phyloP scores from a whole-genome alignment of 805 yeast species.

The Kodamaea kaohsiungensis region DNA sequence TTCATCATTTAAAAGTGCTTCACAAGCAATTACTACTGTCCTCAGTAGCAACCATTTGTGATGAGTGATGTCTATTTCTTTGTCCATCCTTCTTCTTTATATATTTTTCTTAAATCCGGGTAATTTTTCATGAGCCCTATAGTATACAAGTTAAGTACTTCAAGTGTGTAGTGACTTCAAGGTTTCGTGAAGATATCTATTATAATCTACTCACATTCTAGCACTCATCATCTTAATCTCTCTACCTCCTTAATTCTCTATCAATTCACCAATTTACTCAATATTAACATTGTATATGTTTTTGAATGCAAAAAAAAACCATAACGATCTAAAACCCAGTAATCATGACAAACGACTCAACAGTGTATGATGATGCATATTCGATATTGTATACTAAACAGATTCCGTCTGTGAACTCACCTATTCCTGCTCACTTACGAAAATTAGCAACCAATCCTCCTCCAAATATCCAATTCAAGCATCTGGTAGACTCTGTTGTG shows the following conservation, averaged over 20 bases:
- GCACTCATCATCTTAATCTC: too few species aligned
- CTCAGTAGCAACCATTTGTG: slow-evolving; percentile 7
- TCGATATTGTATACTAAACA: slow-evolving; percentile 8
- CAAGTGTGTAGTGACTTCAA: too few species aligned
- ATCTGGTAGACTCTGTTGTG: not conserved
- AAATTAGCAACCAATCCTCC: slow-evolving; percentile 13
- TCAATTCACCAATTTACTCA: too few species aligned
- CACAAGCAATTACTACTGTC: slow-evolving; percentile 7
- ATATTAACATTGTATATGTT: too few species aligned
- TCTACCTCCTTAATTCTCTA: too few species aligned
- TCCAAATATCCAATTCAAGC: slow-evolving; percentile 11
- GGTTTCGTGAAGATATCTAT: too few species aligned
- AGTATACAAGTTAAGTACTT: not conserved
- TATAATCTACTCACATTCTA: too few species aligned
- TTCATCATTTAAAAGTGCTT: slow-evolving; percentile 22
- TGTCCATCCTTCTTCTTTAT: not conserved
- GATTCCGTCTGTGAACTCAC: not conserved
- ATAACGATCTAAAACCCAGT: not conserved
- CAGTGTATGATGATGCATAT: slow-evolving; percentile 17
- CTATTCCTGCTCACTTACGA: slow-evolving; percentile 7
- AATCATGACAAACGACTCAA: slow-evolving; percentile 9
- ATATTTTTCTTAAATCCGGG: slow-evolving; percentile 8
- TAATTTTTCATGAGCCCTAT: slow-evolving; percentile 1
- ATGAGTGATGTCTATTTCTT: not conserved
- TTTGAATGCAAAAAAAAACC: not conserved